Percentiles rank a stretch among this genome's conserved stretches.
These are phyloP conservation scores for Pisolithus sp. DNA, from an alignment of 768 basidiomycete genomes.

Conservation along the genomic window DNA sequence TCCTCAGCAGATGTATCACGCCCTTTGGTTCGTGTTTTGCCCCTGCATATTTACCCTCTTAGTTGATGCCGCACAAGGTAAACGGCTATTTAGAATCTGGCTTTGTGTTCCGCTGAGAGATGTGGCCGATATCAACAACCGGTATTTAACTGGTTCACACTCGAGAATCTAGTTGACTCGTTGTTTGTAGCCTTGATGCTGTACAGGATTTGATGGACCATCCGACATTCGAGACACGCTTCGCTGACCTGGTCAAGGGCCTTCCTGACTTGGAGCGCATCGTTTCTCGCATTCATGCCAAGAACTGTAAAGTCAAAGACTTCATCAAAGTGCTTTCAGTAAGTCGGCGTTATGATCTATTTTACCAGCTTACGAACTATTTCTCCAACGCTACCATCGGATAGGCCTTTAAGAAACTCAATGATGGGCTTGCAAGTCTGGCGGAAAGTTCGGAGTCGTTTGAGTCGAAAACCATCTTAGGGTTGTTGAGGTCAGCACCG, in stretches of 20 bases:
- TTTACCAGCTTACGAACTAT: conserved; percentile 7
- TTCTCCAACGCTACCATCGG: conserved; percentile 3
- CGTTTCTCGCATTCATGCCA: conserved; percentile 92
- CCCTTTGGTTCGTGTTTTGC: conserved; percentile 63
- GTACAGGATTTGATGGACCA: conserved; percentile 86
- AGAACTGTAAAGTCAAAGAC: conserved; percentile 79
- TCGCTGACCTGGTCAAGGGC: conserved; percentile 69
- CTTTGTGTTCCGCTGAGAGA: conserved; percentile 86
- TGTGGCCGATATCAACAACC: conserved; percentile 78
- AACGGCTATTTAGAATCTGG: conserved; percentile 95
- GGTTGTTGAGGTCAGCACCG: conserved; percentile 74
- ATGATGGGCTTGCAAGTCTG: conserved; percentile 56
- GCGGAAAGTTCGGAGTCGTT: conserved; percentile 66
- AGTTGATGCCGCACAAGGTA: conserved; percentile 47
- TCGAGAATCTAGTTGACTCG: conserved; percentile 7
- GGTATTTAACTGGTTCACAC: conserved; percentile 40
- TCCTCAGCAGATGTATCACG: conserved; percentile 80
- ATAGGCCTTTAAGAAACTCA: conserved; percentile 73
- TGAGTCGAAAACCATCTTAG: conserved; percentile 67
- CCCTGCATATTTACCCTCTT: conserved; percentile 2
- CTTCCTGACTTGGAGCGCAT: conserved; percentile 91
- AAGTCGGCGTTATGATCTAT: conserved; percentile 13
- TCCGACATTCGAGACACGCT: conserved; percentile 68
- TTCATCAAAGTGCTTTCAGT: conserved; percentile 82
- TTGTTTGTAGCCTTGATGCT: conserved; percentile 70